A percentile compares a stretch with the other conserved stretches of the same genome.
These are phyloP conservation scores for Umbilicus rupestris DNA, from an alignment of 164 flowering plant species.

Conservation along the genomic window DNA sequence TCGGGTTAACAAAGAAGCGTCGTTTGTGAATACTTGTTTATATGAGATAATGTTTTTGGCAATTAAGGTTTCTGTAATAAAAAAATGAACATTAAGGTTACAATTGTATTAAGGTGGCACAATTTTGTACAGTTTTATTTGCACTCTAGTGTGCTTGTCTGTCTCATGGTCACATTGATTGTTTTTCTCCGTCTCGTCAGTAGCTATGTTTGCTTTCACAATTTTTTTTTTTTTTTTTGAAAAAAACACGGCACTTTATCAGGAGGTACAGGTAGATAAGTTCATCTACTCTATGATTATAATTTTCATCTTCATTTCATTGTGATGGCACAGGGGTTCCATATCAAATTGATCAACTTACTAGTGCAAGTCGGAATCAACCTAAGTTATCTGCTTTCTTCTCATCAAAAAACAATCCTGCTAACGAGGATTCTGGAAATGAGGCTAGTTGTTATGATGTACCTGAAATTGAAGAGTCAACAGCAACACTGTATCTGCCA, in stretches of 20 bases:
- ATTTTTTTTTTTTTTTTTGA: background rate
- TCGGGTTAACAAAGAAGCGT: background rate
- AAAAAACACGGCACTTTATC: background rate
- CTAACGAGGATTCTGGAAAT: slow-evolving; percentile 14
- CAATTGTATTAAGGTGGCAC: background rate
- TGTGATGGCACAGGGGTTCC: slow-evolving; percentile 59
- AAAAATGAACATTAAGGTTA: background rate
- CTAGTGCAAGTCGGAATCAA: slow-evolving; percentile 38
- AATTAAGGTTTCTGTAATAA: background rate
- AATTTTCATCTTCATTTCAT: background rate
- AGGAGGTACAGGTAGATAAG: background rate
- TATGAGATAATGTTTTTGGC: background rate
- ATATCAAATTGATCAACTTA: slow-evolving; percentile 81
- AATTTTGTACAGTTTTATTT: background rate
- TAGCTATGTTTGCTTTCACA: background rate
- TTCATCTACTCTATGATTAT: background rate
- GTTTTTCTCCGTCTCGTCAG: background rate
- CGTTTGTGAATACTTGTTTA: background rate
- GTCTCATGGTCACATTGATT: background rate
- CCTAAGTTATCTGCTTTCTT: slow-evolving; percentile 77
- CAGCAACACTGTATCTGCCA: slow-evolving; percentile 11
- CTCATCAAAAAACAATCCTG: slow-evolving; percentile 23
- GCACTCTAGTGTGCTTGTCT: background rate
- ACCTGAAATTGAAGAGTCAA: slow-evolving; percentile 25
- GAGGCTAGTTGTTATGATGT: slow-evolving; percentile 13